phyloP scores from a whole-genome alignment of 495 filamentous ascomycete genomes.

The Aspergillus haitiensis region DNA sequence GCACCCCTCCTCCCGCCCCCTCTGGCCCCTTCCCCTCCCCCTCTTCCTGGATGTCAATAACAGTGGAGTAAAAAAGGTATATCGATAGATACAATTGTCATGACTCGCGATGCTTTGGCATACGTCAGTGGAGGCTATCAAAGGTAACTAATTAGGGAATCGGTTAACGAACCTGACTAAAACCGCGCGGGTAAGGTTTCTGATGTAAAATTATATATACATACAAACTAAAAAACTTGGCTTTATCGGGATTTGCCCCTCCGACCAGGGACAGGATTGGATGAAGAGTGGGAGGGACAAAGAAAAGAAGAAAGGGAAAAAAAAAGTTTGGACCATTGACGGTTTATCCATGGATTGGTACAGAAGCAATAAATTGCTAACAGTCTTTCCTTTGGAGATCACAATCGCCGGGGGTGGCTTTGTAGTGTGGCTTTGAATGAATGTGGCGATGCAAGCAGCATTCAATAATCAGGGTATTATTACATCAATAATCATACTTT shows the following conservation, averaged over 20 bases:
- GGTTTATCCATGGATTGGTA: constrained; percentile 3
- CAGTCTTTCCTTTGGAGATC: not conserved
- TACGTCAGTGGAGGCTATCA: not conserved
- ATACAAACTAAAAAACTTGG: not conserved
- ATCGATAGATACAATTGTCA: constrained; percentile 2
- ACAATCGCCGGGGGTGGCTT: not conserved
- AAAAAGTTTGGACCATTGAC: not conserved
- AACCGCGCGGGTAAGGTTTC: no score
- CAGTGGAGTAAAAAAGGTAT: not conserved
- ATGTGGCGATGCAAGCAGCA: not conserved
- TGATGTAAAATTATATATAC: no score
- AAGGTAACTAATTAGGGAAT: not conserved
- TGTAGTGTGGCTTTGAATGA: not conserved
- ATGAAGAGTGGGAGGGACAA: no score
- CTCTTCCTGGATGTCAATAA: not conserved
- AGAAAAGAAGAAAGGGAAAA: not conserved
- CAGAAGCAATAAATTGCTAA: not conserved
- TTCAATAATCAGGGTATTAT: no score
- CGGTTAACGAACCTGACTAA: not conserved
- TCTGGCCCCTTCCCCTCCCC: no score
- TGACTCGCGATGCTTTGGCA: constrained; percentile 5
- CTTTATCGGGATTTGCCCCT: not conserved
- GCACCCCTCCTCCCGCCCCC: no score
- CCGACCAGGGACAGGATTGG: not conserved
- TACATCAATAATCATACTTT: no score